phyloP scores from a whole-genome alignment of 2,329 filamentous ascomycete genomes.

The Colletotrichum noveboracense region DNA sequence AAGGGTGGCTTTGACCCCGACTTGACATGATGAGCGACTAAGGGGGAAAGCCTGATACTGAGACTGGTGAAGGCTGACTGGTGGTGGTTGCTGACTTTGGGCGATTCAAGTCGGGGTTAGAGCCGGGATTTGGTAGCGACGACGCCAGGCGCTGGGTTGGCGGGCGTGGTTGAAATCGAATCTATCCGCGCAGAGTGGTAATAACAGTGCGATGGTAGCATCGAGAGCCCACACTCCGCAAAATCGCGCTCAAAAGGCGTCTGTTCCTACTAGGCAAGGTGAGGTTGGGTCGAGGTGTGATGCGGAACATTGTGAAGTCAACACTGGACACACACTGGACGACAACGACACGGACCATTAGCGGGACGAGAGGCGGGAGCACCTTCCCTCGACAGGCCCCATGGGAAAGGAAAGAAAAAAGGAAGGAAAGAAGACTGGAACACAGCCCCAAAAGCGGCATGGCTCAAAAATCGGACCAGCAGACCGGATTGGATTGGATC shows the following conservation, averaged over 20 bases:
- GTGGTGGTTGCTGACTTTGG: not conserved
- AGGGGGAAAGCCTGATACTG: not conserved
- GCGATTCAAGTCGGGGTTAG: not conserved
- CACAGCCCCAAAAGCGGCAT: slow-evolving; percentile 1
- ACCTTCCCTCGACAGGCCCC: not conserved
- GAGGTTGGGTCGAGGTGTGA: not conserved
- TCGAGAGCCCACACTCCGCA: not conserved
- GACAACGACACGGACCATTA: not conserved
- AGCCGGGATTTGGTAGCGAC: not conserved
- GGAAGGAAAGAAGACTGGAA: slow-evolving; percentile 9
- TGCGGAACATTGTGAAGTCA: not conserved
- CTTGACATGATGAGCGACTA: not conserved
- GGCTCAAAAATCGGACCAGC: slow-evolving; percentile 1
- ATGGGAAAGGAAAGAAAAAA: not conserved
- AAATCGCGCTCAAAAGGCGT: not conserved
- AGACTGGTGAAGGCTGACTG: not conserved
- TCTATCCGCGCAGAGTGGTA: not conserved
- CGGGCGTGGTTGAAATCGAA: not conserved
- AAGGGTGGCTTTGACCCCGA: slow-evolving; percentile 4
- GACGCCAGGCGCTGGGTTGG: not conserved
- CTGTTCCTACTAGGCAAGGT: not conserved
- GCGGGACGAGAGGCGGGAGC: not conserved
- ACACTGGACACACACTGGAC: not conserved
- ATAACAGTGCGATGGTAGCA: not conserved
- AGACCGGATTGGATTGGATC: slow-evolving; percentile 5